Conservation (phyloP, 2,329 filamentous ascomycete genomes). For the Calonectria leucothoes region DNA sequence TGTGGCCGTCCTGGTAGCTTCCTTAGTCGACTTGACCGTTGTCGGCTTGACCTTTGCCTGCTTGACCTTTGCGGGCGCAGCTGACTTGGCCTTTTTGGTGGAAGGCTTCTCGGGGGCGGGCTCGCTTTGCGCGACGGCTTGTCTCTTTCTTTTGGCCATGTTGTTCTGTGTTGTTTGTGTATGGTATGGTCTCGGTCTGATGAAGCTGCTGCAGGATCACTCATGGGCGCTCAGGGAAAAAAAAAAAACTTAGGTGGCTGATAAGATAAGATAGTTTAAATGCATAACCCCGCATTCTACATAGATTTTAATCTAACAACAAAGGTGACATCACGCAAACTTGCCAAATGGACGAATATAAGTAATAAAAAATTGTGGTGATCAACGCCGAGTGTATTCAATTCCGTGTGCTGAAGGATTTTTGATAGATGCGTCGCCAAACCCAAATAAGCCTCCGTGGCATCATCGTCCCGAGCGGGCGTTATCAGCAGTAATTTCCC, state of each 20-base stretch:
- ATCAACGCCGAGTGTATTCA: conserved; percentile 42
- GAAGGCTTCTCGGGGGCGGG: conserved; percentile 33
- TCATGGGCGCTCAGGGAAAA: conserved; percentile 1
- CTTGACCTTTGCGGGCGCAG: conserved; percentile 22
- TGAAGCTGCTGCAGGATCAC: conserved; percentile 12
- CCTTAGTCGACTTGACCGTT: conserved; percentile 32
- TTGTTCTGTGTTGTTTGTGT: conserved; percentile 26
- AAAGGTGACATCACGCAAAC: conserved; percentile 10
- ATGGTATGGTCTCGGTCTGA: conserved; percentile 22
- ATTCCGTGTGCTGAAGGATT: conserved; percentile 28
- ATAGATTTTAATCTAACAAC: conserved; percentile 13
- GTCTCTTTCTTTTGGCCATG: conserved; percentile 65
- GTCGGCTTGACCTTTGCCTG: neutral
- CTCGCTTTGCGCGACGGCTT: conserved; percentile 45
- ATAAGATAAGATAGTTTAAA: conserved; percentile 48
- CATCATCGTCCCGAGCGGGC: conserved; percentile 45
- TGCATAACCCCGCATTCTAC: conserved; percentile 36
- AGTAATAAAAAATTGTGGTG: conserved; percentile 23
- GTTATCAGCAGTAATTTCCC: conserved; percentile 56
- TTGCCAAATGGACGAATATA: neutral
- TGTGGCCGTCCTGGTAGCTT: conserved; percentile 28
- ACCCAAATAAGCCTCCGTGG: conserved; percentile 9
- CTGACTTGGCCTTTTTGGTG: conserved; percentile 45
- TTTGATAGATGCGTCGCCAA: conserved; percentile 23
- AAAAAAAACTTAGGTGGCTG: conserved; percentile 43